Base-by-base conservation (phyloP, 768 basidiomycete species). In the Boletellus ananiceps region DNA sequence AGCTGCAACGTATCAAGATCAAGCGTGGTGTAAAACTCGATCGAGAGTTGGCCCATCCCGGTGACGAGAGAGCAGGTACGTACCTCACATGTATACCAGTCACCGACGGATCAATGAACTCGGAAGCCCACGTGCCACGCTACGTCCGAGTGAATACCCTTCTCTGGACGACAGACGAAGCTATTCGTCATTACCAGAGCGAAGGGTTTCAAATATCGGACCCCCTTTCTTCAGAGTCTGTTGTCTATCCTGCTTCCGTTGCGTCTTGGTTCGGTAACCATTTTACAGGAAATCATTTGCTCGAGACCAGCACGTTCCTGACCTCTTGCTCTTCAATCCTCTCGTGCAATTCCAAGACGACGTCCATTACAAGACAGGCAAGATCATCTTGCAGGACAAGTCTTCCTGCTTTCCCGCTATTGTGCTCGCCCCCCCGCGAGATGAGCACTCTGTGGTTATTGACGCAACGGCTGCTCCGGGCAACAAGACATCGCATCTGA, bases 381-480 rank as follows among this genome's bases (percentile, higher is more conserved):
- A 84, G 50, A 71, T 98, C 31, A 94, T 99, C 52, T 71, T 98
- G 6, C 96, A 99, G 68, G 96, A 99, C 68, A 97, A 98, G 65
- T 95, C 96, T 16, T 95, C 93, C 48, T 99, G 96, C 69, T 93
- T 99, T 66, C 92, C 96, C 15, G 92, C 95, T 0, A 72, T 83
- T 50, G 79, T 97, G 6, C 81, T 99, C n/a, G 77, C 82, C 18
- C 88, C 90, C 37, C 86, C 84, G 11, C 65, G 61, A 16, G 73
- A 80, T 18, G 52, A 61, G 1, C 65, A 74, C 36, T 68, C 71
- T 46, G 73, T 78, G 40, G 88, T 93, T 27, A 87, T 97, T 35
- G 95, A 98, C 67, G 93, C 92, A 12, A 98, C 93, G 11, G 88
- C 93, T 35, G 96, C 96, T 1, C 96, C 96, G 0, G 96, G 96